Base-by-base conservation (phyloP, 1,139 yeast species). In the Zygoascus hellenicus region DNA sequence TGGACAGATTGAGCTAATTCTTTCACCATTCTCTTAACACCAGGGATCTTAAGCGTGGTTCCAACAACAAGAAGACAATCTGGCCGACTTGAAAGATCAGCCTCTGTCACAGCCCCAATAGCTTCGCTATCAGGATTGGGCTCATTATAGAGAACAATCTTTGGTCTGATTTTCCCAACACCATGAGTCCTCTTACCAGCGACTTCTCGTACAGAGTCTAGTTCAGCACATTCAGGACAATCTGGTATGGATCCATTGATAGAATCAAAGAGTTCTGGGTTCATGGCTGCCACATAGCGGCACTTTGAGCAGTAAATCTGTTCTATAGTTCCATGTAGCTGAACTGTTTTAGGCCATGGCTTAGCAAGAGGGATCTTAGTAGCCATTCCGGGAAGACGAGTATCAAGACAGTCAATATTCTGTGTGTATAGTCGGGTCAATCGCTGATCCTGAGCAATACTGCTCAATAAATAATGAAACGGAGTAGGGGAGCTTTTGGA, bases 71-170 rank as follows among this genome's bases (percentile, higher is more conserved):
- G 70, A 47, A 88, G 68, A 58, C 89, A 79, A 61, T 88, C 96
- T 0, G 94, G 90, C 52, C 72, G 76, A 42, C 77, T 66, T 55
- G 73, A 74, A 45, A 86, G 63, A 63, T 88, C 96, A 5, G 73
- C 67, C 51, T 77, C 81, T 5, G 89, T 75, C 1, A 90, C 83
- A 48, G 78, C 76, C 1, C 95, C 89, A 46, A 88, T 78, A 4
- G 81, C 75, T 52, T 88, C 96, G 42, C 90, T 83, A 61, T 87
- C 95, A 0, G 95, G 95, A 60, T 88, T 95, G 56, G 80, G 76
- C 61, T 88, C 96, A 51, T 92, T 92, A 62, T 88, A 88, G 38
- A 88, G 68, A 1, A 88, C 95, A 44, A 88, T 83, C 54, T 87
- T 77, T 1, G 96, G 96, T 49, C 96, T 71, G 44, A 88, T 66